Evolutionary conservation across 2,329 filamentous ascomycete species (phyloP).

Genomic region (Aspergillus latus): DNA sequence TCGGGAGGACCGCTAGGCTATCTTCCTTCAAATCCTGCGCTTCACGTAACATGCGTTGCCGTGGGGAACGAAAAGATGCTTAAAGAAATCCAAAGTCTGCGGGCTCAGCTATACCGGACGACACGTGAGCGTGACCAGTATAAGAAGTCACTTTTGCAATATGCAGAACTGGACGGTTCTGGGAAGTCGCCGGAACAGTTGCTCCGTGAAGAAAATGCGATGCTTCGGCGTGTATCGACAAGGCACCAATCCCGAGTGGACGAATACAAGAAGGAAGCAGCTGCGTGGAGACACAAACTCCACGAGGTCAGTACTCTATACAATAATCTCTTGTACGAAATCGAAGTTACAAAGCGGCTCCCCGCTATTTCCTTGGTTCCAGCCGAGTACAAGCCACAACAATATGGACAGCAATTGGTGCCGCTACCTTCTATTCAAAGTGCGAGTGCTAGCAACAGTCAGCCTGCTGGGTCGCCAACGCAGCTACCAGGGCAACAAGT

Average conservation of each 20-base stretch:
- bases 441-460: background rate
- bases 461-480: background rate
- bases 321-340: conserved; percentile 29
- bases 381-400: conserved; percentile 18
- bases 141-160: conserved; percentile 25
- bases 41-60: conserved; percentile 31
- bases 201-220: conserved; percentile 24
- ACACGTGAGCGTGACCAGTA: conserved; percentile 32
- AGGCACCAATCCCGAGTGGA: conserved; percentile 26
- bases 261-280: conserved; percentile 29
- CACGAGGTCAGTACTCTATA: conserved; percentile 24
- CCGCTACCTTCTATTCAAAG: background rate
- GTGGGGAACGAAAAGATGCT: conserved; percentile 25
- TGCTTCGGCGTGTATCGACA: conserved; percentile 27
- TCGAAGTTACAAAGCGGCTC: conserved; percentile 21
- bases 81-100: conserved; percentile 24
- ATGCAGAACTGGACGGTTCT: conserved; percentile 28
- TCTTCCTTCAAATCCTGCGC: conserved; percentile 30
- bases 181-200: conserved; percentile 28
- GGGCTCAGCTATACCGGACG: conserved; percentile 25
- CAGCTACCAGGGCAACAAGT: background rate
- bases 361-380: conserved; percentile 21
- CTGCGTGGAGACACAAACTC: conserved; percentile 27
- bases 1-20: conserved; percentile 29
- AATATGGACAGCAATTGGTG: background rate